Evolutionary conservation across 1,284 basidiomycete genomes (phyloP).

Genomic region (Ganoderma leucocontextum): DNA sequence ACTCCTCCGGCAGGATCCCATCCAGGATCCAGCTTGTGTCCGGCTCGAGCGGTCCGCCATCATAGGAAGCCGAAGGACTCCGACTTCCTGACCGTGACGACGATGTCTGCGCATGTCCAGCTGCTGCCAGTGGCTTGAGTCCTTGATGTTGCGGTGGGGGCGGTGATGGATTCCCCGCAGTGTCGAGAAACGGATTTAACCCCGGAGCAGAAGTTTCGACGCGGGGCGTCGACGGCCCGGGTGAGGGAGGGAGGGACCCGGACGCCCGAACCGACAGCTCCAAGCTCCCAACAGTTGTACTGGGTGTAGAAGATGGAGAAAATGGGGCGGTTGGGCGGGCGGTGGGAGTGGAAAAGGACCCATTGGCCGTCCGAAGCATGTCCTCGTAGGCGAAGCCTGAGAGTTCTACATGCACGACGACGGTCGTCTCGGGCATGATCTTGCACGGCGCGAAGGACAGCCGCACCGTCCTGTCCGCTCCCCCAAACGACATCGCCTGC

Average conservation of each 20-base stretch:
- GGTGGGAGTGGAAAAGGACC: not conserved
- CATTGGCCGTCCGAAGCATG: conserved; percentile 8
- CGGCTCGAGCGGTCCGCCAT: not conserved
- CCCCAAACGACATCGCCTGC: conserved; percentile 2
- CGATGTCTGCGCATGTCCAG: not conserved
- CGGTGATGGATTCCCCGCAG: not conserved
- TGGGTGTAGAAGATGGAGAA: not conserved
- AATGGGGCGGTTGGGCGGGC: not conserved
- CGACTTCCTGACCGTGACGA: not conserved
- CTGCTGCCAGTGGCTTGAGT: not conserved
- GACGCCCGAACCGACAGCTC: not conserved
- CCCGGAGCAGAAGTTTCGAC: not conserved
- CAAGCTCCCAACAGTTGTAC: not conserved
- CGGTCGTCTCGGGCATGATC: not conserved
- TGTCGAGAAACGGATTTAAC: not conserved
- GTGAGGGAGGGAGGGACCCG: not conserved
- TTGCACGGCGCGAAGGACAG: conserved; percentile 14
- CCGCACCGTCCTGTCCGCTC: conserved; percentile 4
- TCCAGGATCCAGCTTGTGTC: not conserved
- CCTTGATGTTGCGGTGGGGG: not conserved
- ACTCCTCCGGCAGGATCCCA: not conserved
- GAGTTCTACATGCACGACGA: conserved; percentile 13
- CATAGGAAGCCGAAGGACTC: not conserved
- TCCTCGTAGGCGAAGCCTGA: conserved; percentile 5
- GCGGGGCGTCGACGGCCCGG: not conserved